Percentiles rank a stretch among this genome's conserved stretches.
These are phyloP conservation scores for Phanerochaete sordida DNA, from an alignment of 768 basidiomycete species.

Conservation along the genomic window DNA sequence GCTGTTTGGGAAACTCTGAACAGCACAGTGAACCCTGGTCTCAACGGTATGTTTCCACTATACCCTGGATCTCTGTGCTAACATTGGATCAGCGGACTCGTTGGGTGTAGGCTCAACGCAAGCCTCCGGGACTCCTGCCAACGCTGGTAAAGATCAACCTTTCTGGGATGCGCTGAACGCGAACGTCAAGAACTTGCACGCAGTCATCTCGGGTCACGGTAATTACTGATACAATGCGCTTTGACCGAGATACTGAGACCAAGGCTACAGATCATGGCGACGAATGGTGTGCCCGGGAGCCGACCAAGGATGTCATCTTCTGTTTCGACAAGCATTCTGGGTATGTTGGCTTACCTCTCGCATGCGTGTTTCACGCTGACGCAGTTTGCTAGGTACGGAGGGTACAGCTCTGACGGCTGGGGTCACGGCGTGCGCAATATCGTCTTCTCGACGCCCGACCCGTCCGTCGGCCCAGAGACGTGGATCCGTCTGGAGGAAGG, in stretches of 20 bases:
- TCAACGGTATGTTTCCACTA: constrained; percentile 31
- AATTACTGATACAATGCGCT: constrained; percentile 4
- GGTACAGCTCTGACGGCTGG: constrained; percentile 52
- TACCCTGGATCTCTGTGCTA: too few relatives aligned
- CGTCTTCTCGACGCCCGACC: constrained; percentile 49
- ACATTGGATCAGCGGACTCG: constrained; percentile 39
- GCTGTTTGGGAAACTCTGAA: constrained; percentile 33
- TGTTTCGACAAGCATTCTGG: constrained; percentile 81
- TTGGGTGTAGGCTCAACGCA: constrained; percentile 59
- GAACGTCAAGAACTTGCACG: constrained; percentile 63
- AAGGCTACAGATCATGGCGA: constrained; percentile 61
- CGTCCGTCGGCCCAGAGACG: constrained; percentile 45
- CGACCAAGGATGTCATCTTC: constrained; percentile 58
- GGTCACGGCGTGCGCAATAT: constrained; percentile 65
- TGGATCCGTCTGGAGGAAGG: constrained; percentile 67
- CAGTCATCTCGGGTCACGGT: constrained; percentile 73
- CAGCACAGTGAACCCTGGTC: constrained; percentile 37
- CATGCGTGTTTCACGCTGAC: not conserved
- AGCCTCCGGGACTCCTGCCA: constrained; percentile 36
- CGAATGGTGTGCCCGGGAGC: constrained; percentile 75
- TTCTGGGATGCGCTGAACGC: constrained; percentile 62
- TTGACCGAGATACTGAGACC: not conserved
- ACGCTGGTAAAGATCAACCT: constrained; percentile 44
- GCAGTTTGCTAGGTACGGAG: constrained; percentile 53
- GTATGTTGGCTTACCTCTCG: constrained; percentile 29